phyloP scores from a whole-genome alignment of 495 filamentous ascomycete species.

The Podospora pseudoanserina region DNA sequence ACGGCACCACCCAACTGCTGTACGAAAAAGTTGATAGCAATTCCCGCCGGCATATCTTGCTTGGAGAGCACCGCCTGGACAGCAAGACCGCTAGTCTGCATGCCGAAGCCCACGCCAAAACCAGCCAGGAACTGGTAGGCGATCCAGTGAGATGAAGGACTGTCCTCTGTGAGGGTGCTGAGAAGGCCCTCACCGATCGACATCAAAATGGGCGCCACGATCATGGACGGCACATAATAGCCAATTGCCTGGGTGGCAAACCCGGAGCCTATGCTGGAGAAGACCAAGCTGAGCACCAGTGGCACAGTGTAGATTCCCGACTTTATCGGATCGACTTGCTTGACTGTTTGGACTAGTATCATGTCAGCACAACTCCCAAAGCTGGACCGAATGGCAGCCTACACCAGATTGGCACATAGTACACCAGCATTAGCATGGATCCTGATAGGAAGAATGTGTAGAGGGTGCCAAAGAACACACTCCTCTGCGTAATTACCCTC shows the following conservation, averaged over 20 bases:
- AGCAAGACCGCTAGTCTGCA: slow-evolving; percentile 64
- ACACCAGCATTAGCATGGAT: slow-evolving; percentile 66
- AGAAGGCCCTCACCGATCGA: slow-evolving; percentile 65
- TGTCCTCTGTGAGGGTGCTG: slow-evolving; percentile 57
- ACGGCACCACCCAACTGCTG: slow-evolving; percentile 66
- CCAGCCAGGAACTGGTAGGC: slow-evolving; percentile 71
- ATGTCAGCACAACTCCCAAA: slow-evolving; percentile 33
- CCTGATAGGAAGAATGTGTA: slow-evolving; percentile 60
- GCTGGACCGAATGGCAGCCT: slow-evolving; percentile 37
- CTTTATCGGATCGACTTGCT: slow-evolving; percentile 53
- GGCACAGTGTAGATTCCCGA: slow-evolving; percentile 62
- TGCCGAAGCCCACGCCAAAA: slow-evolving; percentile 66
- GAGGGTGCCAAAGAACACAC: slow-evolving; percentile 57
- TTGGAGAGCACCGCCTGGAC: slow-evolving; percentile 58
- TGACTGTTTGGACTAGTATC: slow-evolving; percentile 67
- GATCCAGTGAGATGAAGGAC: slow-evolving; percentile 59
- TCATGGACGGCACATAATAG: slow-evolving; percentile 67
- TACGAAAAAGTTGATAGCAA: slow-evolving; percentile 61
- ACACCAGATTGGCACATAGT: slow-evolving; percentile 74
- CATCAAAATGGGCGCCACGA: slow-evolving; percentile 55
- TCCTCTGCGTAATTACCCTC: slow-evolving; percentile 68
- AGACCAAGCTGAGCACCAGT: slow-evolving; percentile 50
- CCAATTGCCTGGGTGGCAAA: slow-evolving; percentile 52
- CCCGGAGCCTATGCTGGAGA: slow-evolving; percentile 50
- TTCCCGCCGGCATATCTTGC: slow-evolving; percentile 58